Evolutionary conservation across 73 alveolate genomes (phyloP).

Genomic region (Paramecium tetraurelia): DNA sequence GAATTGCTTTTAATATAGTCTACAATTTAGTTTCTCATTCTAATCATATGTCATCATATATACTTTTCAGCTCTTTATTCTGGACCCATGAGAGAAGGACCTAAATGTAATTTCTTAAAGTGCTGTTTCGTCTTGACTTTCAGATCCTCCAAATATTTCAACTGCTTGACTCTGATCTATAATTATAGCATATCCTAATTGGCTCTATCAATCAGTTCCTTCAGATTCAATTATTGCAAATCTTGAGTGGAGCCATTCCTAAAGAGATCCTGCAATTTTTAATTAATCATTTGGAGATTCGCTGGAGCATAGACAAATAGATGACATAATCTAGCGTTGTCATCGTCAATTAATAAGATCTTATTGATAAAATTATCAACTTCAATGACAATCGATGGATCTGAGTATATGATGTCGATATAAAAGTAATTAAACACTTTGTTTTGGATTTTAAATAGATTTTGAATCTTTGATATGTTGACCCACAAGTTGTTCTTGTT

Average conservation of each 20-base stretch:
- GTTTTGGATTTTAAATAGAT: background rate
- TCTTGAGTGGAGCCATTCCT: background rate
- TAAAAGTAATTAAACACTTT: background rate
- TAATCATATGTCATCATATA: background rate
- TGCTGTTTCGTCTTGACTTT: background rate
- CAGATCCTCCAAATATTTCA: background rate
- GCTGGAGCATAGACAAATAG: background rate
- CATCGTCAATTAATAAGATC: background rate
- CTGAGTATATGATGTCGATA: background rate
- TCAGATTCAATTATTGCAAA: background rate
- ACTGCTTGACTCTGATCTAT: background rate
- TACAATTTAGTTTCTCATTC: constrained; percentile 23
- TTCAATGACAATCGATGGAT: background rate
- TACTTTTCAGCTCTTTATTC: constrained; percentile 49
- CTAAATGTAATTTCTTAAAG: background rate
- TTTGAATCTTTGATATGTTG: background rate
- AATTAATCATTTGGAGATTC: background rate
- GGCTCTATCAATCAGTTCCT: background rate
- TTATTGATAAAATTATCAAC: background rate
- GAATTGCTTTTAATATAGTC: background rate
- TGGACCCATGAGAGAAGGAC: background rate
- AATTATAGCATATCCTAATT: background rate
- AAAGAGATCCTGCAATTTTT: background rate
- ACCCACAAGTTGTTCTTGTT: background rate
- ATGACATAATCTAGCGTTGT: background rate